Base-by-base conservation (phyloP, 2,329 filamentous ascomycete genomes). In the Ascochyta rabiei region DNA sequence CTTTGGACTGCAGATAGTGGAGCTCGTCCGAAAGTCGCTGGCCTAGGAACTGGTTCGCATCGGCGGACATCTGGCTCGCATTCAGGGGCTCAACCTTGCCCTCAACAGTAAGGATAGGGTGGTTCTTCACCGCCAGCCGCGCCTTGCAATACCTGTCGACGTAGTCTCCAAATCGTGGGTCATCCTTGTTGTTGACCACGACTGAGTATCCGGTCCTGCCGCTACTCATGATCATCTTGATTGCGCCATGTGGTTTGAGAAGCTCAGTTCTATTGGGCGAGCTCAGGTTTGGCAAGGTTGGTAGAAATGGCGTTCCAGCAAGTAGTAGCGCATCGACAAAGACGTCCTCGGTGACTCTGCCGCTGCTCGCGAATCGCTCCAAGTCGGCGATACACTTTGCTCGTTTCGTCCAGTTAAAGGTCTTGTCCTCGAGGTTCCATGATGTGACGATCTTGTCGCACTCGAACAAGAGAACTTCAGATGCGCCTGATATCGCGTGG, bases 11-110 rank as follows among this genome's bases (percentile, higher is more conserved):
- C 73, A 98, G 98, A 74, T 91, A 89, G 72, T 93, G 93, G 16
- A 98, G 81, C 75, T 99, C 95, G 35, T 92, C 87, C 0, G 95
- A 92, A 5, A 99, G 81, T 56, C 93, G 89, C 55, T 96, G 85
- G n/a, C 92, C 92, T 58, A 97, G 85, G 70, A 97, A 93, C 68
- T 93, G 88, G 70, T 96, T 90, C 62, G 95, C 88, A 71, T 98
- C 93, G 40, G 84, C 84, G 2, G 95, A 93, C 18, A 92, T 84
- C 49, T 86, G 82, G 7, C 90, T 88, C 49, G 82, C 84, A 64
- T 93, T 87, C 66, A 91, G 82, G 15, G 92, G 89, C 56, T 85
- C 84, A 44, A 96, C 84, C 66, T 89, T 86, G 35, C 95, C 95
- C n/a, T 85, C 85, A 49, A 86, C 82, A 30, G 87, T 85, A 61